Conservation (phyloP, 1,284 basidiomycete genomes). For the Bjerkandera adusta region DNA sequence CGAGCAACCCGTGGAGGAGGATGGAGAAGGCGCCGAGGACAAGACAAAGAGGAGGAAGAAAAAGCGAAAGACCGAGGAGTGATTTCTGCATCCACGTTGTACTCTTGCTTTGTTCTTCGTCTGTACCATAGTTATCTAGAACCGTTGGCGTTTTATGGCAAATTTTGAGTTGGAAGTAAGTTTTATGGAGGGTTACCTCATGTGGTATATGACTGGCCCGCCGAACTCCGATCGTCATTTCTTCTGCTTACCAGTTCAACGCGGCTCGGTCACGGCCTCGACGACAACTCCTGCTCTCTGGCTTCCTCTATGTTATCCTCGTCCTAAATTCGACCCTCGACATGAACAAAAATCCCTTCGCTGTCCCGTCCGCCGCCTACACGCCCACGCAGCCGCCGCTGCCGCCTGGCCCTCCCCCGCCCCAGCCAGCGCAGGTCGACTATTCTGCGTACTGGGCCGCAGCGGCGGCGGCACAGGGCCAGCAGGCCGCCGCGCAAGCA, state of each 20-base stretch:
- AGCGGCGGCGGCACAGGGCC: conserved; percentile 47
- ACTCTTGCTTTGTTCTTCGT: neutral
- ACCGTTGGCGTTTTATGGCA: neutral
- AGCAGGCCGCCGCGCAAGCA: conserved; percentile 41
- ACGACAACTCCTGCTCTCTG: conserved; percentile 2
- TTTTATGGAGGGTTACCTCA: neutral
- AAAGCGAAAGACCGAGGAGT: conserved; percentile 22
- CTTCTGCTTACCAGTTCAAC: conserved; percentile 12
- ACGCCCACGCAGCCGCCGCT: conserved; percentile 70
- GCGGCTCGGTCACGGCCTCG: conserved; percentile 15
- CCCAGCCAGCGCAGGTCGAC: conserved; percentile 64
- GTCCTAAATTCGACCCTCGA: conserved; percentile 9
- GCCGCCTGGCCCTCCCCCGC: conserved; percentile 75
- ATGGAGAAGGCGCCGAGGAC: conserved; percentile 20
- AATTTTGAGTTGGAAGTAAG: too few relatives aligned
- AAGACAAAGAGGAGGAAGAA: conserved; percentile 32
- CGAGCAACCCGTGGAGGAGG: conserved; percentile 27
- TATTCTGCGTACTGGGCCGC: conserved; percentile 77
- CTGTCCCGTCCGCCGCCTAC: conserved; percentile 61
- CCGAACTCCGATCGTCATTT: conserved; percentile 1
- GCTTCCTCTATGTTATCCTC: conserved; percentile 10
- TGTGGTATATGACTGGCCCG: conserved; percentile 4
- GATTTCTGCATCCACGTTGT: conserved; percentile 3
- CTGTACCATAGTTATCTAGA: neutral
- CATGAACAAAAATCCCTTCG: conserved; percentile 82